Conservation (phyloP, 2,329 filamentous ascomycete species). For the Ascochyta viciae-villosae region DNA sequence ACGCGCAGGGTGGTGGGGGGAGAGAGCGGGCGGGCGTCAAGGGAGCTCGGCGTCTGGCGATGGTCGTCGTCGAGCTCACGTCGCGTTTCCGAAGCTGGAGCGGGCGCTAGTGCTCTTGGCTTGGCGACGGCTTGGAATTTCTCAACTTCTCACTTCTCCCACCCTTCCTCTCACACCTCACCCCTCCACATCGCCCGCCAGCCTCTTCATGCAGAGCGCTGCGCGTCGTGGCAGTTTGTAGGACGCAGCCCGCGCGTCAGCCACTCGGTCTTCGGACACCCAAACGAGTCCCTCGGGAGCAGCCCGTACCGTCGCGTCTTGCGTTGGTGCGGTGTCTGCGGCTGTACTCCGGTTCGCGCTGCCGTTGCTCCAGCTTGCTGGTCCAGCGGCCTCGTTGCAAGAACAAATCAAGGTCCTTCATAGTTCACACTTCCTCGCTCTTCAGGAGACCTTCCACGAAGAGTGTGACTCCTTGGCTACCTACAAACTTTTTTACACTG, state of each 20-base stretch:
- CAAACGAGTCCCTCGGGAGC: constrained; percentile 57
- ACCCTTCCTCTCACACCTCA: background rate
- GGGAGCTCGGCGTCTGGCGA: constrained; percentile 2
- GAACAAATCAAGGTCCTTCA: constrained; percentile 59
- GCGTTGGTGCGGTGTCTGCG: constrained; percentile 54
- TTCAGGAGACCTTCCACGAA: constrained; percentile 51
- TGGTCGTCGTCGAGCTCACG: constrained; percentile 13
- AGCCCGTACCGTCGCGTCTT: constrained; percentile 56
- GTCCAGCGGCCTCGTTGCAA: constrained; percentile 50
- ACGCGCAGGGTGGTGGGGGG: background rate
- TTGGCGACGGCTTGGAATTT: constrained; percentile 23
- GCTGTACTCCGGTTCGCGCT: constrained; percentile 48
- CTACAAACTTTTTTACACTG: constrained; percentile 45
- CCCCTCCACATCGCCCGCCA: background rate
- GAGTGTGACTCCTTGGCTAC: constrained; percentile 62
- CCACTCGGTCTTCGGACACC: constrained; percentile 55
- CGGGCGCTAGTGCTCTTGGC: constrained; percentile 24
- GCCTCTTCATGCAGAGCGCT: constrained; percentile 14
- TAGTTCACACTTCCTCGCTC: constrained; percentile 62
- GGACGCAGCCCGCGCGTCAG: constrained; percentile 50
- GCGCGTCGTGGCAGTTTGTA: background rate
- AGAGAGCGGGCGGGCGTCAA: background rate
- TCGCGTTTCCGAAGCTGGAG: constrained; percentile 27
- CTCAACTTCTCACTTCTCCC: constrained; percentile 9
- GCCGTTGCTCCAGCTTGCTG: constrained; percentile 23